A percentile compares a stretch with the other conserved stretches of the same genome.
Conservation (phyloP, 2,329 filamentous ascomycete genomes). For the Curvularia sp. region DNA sequence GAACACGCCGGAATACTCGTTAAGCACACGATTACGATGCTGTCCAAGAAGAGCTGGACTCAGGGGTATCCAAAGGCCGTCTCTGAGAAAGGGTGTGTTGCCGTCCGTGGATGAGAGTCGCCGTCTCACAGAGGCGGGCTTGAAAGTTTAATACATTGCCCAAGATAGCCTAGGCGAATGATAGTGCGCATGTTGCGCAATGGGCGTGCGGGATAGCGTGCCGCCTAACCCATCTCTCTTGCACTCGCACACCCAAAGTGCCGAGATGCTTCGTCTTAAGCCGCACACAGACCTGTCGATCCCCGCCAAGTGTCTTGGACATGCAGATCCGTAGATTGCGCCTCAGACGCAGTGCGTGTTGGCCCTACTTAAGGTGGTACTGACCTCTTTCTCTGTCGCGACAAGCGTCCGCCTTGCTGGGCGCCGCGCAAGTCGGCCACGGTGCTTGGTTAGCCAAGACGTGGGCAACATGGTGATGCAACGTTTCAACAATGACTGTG, state of each 20-base stretch:
- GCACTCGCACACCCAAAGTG: constrained; percentile 8
- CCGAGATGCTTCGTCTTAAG: constrained; percentile 9
- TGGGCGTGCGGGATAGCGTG: constrained; percentile 14
- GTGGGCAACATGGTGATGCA: constrained; percentile 10
- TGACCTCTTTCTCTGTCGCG: constrained; percentile 8
- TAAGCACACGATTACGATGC: background rate
- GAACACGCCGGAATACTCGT: background rate
- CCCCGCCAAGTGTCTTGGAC: constrained; percentile 16
- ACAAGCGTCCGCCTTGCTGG: constrained; percentile 26
- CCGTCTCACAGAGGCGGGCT: background rate
- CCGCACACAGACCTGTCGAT: constrained; percentile 11
- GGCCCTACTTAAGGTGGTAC: constrained; percentile 1
- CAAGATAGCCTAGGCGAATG: background rate
- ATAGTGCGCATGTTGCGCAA: constrained; percentile 3
- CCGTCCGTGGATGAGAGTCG: background rate
- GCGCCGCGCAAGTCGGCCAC: constrained; percentile 20
- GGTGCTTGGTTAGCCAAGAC: constrained; percentile 16
- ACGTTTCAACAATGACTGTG: constrained; percentile 8
- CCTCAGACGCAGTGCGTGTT: constrained; percentile 13
- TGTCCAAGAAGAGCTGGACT: background rate
- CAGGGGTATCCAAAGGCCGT: background rate
- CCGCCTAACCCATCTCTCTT: constrained; percentile 11
- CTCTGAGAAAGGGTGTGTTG: background rate
- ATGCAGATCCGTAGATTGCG: constrained; percentile 15
- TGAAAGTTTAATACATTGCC: constrained; percentile 8